Evolutionary conservation across 176 grass and related monocot genomes (phyloP).

Genomic region (Lolium rigidum): DNA sequence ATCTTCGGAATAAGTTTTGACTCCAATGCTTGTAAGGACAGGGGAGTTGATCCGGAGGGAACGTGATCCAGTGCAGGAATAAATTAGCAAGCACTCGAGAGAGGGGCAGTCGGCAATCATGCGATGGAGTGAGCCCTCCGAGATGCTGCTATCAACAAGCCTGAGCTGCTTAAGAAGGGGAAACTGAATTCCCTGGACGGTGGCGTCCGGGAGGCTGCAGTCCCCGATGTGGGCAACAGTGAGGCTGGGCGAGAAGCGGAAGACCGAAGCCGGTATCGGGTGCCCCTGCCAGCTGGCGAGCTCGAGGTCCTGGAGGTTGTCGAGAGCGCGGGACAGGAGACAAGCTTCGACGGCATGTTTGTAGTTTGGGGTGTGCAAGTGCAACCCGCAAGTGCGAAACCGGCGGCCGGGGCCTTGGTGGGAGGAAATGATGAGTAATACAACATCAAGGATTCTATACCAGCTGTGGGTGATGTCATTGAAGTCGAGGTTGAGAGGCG

Average conservation of each 20-base stretch:
- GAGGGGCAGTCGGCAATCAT: neutral
- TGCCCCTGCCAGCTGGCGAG: too few species aligned
- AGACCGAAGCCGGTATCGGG: constrained; percentile 34
- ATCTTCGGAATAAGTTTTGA: neutral
- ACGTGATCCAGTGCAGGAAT: neutral
- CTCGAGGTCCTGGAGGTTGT: too few species aligned
- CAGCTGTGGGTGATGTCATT: too few species aligned
- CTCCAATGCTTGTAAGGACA: neutral
- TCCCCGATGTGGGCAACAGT: neutral
- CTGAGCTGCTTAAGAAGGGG: neutral
- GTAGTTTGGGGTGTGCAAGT: too few species aligned
- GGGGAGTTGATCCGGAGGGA: neutral
- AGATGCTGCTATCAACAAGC: neutral
- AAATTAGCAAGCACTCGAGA: neutral
- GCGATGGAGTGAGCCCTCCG: too few species aligned
- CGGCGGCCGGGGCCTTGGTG: too few species aligned
- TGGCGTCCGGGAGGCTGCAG: neutral
- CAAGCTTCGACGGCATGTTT: too few species aligned
- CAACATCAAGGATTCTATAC: too few species aligned
- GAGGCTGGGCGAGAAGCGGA: constrained; percentile 6
- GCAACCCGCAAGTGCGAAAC: too few species aligned
- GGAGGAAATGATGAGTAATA: too few species aligned
- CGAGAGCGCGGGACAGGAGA: too few species aligned
- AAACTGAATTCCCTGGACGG: neutral
- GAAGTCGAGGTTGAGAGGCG: too few species aligned